Evolutionary conservation across 108 stramenopile species (phyloP), one percentile per base, ranked within the genome.

Genomic region (Cyclotella kingstonii): DNA sequence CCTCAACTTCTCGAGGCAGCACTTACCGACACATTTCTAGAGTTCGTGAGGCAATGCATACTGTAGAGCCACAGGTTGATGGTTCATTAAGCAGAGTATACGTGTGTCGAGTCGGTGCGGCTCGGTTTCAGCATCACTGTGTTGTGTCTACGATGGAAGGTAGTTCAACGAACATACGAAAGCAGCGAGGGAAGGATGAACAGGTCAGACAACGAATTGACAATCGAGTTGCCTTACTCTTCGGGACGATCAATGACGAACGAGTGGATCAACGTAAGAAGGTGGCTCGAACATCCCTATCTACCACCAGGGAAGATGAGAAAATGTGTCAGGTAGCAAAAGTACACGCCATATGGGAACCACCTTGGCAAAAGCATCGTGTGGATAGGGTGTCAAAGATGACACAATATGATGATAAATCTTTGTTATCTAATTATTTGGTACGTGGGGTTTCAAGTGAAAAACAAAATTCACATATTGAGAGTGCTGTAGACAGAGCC

Each of bases 291-390:
- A 93, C 91, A 31, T 87, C 85, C 9, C 57, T 93, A 26, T 89
- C 87, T 31, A 77, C 79, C 46, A 45, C 76, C 36, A 73, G 70
- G 15, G 77, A 81, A 5, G 79, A 76, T 28, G 33, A 73, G 11
- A 82, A 84, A 31, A 87, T 79, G 63, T 89, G 91, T 59, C 61
- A 73, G n/a, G 88, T 86, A 0, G 85, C 83, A n/a, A 89, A 86
- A 65, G 86, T 93, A 9, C 88, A 93, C 51, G 86, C 88, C n/a
- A 43, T 87, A 11, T 85, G 84, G 84, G 84, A 87, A 54, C 90
- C 85, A 33, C 71, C 82, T 0, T 17, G 39, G 66, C 81, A 77
- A 66, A 64, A 56, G 28, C 70, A 74, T 4, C 42, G 30, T 41
- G n/a, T 56, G n/a, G 45, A 70, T 6, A 73, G 70, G 42, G n/a